Conservation (phyloP, 2,329 filamentous ascomycete genomes). For the Cladosporium cucumerinum region DNA sequence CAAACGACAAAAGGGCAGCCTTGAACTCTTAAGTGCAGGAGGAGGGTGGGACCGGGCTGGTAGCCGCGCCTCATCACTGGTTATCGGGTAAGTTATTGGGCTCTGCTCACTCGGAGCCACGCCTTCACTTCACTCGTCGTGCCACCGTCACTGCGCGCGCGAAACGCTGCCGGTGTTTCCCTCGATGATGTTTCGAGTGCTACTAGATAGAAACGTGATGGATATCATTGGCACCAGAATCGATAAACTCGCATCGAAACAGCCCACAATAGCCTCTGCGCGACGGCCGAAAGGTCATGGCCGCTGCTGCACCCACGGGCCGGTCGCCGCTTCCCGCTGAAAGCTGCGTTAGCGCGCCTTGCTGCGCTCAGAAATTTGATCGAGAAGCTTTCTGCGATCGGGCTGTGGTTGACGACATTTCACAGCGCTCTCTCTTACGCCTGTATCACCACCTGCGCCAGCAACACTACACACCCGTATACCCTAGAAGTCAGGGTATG, state of each 20-base stretch:
- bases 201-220: not conserved
- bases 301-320: not conserved
- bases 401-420: conserved; percentile 18
- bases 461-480: conserved; percentile 7
- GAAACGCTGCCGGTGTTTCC: not conserved
- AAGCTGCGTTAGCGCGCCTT: conserved; percentile 12
- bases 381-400: conserved; percentile 16
- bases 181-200: not conserved
- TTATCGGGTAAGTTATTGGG: not conserved
- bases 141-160: not conserved
- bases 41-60: conserved; percentile 1
- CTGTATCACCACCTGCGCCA: conserved; percentile 6
- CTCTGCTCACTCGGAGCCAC: not conserved
- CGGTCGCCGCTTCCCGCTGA: conserved; percentile 9
- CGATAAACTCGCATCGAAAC: not conserved
- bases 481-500: conserved; percentile 23
- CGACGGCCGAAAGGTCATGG: not conserved
- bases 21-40: conserved; percentile 9
- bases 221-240: not conserved
- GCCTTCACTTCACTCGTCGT: not conserved
- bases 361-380: conserved; percentile 16
- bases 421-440: conserved; percentile 1
- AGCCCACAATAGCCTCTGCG: not conserved
- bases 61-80: conserved; percentile 2
- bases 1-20: not conserved